A percentile compares a stretch with the other conserved stretches of the same genome.
These are phyloP conservation scores for Fomitopsis schrenkii DNA, from an alignment of 1,284 basidiomycete genomes.

Conservation along the genomic window DNA sequence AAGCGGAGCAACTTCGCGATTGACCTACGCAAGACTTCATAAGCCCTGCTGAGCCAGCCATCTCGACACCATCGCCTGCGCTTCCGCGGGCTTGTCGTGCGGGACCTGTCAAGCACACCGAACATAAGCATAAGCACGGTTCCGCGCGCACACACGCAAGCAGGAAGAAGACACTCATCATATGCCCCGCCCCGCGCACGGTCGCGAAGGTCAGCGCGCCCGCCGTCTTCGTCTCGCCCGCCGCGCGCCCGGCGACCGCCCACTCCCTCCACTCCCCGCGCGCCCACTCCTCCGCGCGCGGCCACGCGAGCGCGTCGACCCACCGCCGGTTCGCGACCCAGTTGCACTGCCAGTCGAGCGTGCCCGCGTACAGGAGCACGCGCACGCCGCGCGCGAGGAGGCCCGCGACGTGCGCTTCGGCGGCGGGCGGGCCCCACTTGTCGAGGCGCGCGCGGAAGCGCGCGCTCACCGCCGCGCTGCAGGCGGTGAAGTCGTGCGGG, in stretches of 20 bases:
- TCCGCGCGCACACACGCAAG: slow-evolving; percentile 2
- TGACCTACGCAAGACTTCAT: slow-evolving; percentile 18
- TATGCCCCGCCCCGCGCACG: slow-evolving; percentile 62
- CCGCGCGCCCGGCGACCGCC: slow-evolving; percentile 48
- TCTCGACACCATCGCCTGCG: slow-evolving; percentile 51
- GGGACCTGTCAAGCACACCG: slow-evolving; percentile 42
- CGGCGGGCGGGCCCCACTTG: slow-evolving; percentile 54
- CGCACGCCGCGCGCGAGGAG: slow-evolving; percentile 72
- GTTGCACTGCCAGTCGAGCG: slow-evolving; percentile 79
- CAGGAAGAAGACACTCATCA: slow-evolving; percentile 45
- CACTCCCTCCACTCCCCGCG: slow-evolving; percentile 54
- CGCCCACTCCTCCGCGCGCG: slow-evolving; percentile 49
- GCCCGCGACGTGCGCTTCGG: slow-evolving; percentile 57
- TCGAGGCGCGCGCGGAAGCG: slow-evolving; percentile 52
- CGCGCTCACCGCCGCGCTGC: slow-evolving; percentile 46
- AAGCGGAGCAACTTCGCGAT: too few relatives aligned
- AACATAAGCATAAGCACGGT: slow-evolving; percentile 19
- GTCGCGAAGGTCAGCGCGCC: slow-evolving; percentile 65
- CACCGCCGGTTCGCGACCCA: slow-evolving; percentile 74
- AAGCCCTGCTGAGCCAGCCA: slow-evolving; percentile 48
- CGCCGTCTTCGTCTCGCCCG: slow-evolving; percentile 60
- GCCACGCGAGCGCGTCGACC: slow-evolving; percentile 75
- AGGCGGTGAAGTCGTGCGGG: slow-evolving; percentile 51
- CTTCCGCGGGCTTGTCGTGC: slow-evolving; percentile 62
- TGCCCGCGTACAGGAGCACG: slow-evolving; percentile 75